These are phyloP conservation scores for Erodium texanum DNA, from an alignment of 441 rosid species.

Conservation along the genomic window DNA sequence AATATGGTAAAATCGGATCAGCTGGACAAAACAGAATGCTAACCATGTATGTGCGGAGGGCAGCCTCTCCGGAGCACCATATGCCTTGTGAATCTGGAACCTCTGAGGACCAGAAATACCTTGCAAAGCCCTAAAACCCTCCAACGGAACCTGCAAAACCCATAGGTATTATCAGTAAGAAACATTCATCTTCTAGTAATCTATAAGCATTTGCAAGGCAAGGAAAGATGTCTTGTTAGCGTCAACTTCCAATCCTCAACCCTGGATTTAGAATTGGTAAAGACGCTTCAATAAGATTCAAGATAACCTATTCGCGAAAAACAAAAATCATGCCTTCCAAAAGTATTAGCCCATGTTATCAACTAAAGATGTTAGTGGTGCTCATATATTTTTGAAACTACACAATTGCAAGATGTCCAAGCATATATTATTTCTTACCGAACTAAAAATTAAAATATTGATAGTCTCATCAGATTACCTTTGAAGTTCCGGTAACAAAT, in stretches of 20 bases:
- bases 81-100: conserved; percentile 95
- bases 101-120: conserved; percentile 96
- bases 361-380: neutral
- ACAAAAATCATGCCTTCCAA: too few relatives aligned
- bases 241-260: too few relatives aligned
- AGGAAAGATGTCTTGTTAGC: too few relatives aligned
- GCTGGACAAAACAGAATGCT: conserved; percentile 3
- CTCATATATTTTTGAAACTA: neutral
- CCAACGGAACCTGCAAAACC: conserved; percentile 99
- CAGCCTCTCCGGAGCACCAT: conserved; percentile 83
- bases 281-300: too few relatives aligned
- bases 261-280: too few relatives aligned
- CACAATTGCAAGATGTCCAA: neutral
- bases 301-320: too few relatives aligned
- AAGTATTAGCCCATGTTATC: too few relatives aligned
- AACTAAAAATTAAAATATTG: neutral
- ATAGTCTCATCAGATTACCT: conserved; percentile 38
- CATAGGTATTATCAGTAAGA: too few relatives aligned
- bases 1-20: too few relatives aligned
- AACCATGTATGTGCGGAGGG: conserved; percentile 99
- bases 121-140: conserved; percentile 89
- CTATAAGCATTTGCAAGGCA: too few relatives aligned
- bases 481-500: conserved; percentile 94
- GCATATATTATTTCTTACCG: neutral
- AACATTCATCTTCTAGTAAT: too few relatives aligned